Base-by-base conservation (phyloP, 2,329 filamentous ascomycete species). In the Fusarium kyushuense region DNA sequence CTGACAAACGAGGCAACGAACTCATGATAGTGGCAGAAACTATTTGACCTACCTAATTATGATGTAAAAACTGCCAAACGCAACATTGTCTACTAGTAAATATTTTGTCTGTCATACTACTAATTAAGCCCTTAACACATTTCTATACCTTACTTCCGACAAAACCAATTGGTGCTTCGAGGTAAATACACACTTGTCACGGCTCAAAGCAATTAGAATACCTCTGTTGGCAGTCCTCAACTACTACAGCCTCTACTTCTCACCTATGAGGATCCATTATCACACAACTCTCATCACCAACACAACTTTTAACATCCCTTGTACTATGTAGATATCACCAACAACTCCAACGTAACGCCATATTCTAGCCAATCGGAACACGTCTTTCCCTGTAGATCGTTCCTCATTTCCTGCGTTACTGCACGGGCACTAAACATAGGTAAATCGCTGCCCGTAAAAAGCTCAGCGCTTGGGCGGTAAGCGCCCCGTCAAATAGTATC, bases 311-410 rank as follows among this genome's bases (percentile, higher is more conserved):
- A 21, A 27, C 33, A 51, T 51, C 33, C 17, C n/a, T 51, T 21
- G 33, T 29, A 38, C 17, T 13, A 38, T 21, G 33, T 29, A 38
- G 9, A 52, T 12, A 65, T 62, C 60, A 57, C 54, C 51, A 65
- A 61, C 60, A 54, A n/a, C 46, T 48, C 30, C 5, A 19, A 30
- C 7, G 33, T 40, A 46, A 32, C 2, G 36, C 38, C 33, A 38
- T 21, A n/a, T 40, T 19, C 17, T 35, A 23, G 5, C 65, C 60
- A 68, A 69, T 68, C 60, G 53, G 42, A 66, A 38, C 21, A 5
- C 36, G 25, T 29, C 16, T 21, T 27, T 23, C 47, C 60, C 62
- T 69, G 60, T 38, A 66, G 51, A 66, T 69, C 65, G 36, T 65
- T 14, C 25, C 35, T 19, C 48, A 54, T 36, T 47, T 64, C 38